Evolutionary conservation across 2,329 filamentous ascomycete species (phyloP).

Genomic region (Epichloe sylvatica): DNA sequence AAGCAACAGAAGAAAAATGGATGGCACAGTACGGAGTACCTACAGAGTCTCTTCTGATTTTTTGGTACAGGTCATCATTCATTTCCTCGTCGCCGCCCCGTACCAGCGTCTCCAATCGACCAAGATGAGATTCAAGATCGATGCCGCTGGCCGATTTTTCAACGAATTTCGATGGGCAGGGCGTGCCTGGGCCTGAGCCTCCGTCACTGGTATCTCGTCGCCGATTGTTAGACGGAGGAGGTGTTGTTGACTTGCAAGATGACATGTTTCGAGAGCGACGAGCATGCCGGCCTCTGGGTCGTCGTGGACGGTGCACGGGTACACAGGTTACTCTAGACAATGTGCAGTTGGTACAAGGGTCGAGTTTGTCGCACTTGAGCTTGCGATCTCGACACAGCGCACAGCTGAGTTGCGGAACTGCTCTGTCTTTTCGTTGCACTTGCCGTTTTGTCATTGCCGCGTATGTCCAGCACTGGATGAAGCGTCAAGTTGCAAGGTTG

Average conservation of each 20-base stretch:
- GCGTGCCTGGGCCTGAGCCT: background rate
- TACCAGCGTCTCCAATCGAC: background rate
- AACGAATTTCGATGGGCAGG: background rate
- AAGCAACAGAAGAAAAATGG: background rate
- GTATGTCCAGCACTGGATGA: background rate
- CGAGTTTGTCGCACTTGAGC: constrained; percentile 12
- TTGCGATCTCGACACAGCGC: constrained; percentile 10
- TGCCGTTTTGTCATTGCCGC: constrained; percentile 3
- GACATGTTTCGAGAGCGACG: constrained; percentile 3
- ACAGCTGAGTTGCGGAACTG: constrained; percentile 8
- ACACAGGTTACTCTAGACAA: constrained; percentile 7
- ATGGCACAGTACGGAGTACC: background rate
- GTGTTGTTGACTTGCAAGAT: constrained; percentile 1
- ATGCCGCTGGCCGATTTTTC: background rate
- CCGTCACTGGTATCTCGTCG: background rate
- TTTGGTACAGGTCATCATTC: background rate
- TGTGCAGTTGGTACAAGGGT: constrained; percentile 10
- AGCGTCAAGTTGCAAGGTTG: background rate
- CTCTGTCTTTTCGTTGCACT: constrained; percentile 1
- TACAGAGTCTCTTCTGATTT: background rate
- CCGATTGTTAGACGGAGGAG: background rate
- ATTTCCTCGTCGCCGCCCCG: background rate
- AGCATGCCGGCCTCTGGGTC: constrained; percentile 10
- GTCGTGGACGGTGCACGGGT: constrained; percentile 8
- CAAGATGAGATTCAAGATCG: background rate